These are phyloP conservation scores for Pyrenula aspistea DNA, from an alignment of 495 filamentous ascomycete genomes.

Conservation along the genomic window DNA sequence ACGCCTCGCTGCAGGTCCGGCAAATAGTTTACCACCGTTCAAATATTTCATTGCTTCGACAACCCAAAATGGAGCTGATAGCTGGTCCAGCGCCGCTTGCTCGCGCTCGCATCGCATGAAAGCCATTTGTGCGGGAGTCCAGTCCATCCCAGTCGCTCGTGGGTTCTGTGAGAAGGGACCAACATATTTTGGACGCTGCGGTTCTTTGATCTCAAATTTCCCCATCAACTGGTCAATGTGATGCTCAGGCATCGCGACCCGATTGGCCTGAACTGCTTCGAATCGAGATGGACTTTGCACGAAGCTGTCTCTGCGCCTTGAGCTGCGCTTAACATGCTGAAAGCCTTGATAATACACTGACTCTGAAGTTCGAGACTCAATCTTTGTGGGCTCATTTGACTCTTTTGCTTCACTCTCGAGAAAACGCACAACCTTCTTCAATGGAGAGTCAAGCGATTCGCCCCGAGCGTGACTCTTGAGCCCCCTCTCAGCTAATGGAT, in stretches of 20 bases:
- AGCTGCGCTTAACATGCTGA: conserved; percentile 49
- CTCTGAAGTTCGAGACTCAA: conserved; percentile 38
- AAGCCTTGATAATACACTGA: conserved; percentile 90
- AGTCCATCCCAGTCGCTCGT: conserved; percentile 32
- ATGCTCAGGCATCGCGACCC: conserved; percentile 48
- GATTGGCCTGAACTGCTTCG: conserved; percentile 76
- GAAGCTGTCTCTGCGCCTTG: conserved; percentile 58
- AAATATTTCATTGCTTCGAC: conserved; percentile 65
- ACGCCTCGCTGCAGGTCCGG: conserved; percentile 56
- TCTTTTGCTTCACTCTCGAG: conserved; percentile 41
- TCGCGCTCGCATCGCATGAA: conserved; percentile 58
- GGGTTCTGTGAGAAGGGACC: conserved; percentile 40
- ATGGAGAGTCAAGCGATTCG: conserved; percentile 20
- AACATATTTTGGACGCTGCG: conserved; percentile 34
- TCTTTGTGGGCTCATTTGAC: conserved; percentile 17
- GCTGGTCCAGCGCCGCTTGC: conserved; percentile 63
- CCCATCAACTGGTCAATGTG: conserved; percentile 66
- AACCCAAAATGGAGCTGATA: conserved; percentile 64
- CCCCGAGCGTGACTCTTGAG: conserved; percentile 13
- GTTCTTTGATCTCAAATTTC: conserved; percentile 50
- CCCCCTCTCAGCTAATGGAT: not conserved
- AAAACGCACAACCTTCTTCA: conserved; percentile 71
- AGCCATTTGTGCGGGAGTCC: conserved; percentile 32
- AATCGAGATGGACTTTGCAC: conserved; percentile 73
- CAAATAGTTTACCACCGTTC: conserved; percentile 69